These are phyloP conservation scores for Coemansia sp. DNA, from an alignment of 192 early-diverging fungal species.

Conservation along the genomic window DNA sequence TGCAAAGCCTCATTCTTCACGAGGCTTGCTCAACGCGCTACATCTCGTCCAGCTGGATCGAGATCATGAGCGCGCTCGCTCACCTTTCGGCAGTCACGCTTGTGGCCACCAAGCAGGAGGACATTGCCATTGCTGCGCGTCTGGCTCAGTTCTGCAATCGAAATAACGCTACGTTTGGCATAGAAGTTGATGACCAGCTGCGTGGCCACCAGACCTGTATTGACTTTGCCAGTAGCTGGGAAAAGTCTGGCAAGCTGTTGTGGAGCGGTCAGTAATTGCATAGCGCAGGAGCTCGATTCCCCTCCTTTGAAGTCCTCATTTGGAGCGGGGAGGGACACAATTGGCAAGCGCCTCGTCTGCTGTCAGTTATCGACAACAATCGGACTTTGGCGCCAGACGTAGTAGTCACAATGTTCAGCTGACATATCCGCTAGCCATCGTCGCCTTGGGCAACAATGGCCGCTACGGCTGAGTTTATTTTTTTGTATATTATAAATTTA, in stretches of 20 bases:
- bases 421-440: no score
- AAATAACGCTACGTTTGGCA: constrained; percentile 37
- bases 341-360: background rate
- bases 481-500: no score
- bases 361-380: no score
- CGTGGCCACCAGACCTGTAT: constrained; percentile 39
- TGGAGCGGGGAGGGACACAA: no score
- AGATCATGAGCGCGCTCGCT: constrained; percentile 40
- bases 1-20: constrained; percentile 43
- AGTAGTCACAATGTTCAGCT: no score
- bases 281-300: background rate
- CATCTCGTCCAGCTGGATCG: constrained; percentile 48
- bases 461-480: no score
- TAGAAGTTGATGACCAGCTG: constrained; percentile 43
- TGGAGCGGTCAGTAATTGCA: constrained; percentile 2
- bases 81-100: constrained; percentile 34
- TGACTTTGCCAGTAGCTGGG: constrained; percentile 52
- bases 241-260: constrained; percentile 25
- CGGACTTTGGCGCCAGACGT: no score
- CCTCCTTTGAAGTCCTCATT: background rate
- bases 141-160: constrained; percentile 32
- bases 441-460: no score
- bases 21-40: constrained; percentile 43
- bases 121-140: constrained; percentile 21
- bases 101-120: constrained; percentile 39